phyloP scores from a whole-genome alignment of 768 basidiomycete genomes.

The Dioszegia crocea region DNA sequence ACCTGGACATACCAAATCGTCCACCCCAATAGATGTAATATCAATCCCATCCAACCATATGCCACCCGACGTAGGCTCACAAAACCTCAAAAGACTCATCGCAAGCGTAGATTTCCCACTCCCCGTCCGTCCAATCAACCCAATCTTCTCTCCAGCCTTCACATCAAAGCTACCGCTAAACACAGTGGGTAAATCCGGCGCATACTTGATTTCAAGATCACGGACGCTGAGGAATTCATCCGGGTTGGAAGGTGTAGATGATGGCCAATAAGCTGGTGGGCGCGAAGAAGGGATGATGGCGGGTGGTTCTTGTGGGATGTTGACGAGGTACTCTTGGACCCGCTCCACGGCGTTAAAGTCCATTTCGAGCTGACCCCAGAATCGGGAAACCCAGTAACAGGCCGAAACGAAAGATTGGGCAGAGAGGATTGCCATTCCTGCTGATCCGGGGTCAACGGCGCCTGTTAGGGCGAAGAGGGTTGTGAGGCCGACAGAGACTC shows the following conservation, averaged over 20 bases:
- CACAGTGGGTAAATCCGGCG: constrained; percentile 76
- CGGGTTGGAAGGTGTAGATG: constrained; percentile 57
- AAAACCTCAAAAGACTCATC: constrained; percentile 79
- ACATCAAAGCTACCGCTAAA: constrained; percentile 70
- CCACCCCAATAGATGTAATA: constrained; percentile 75
- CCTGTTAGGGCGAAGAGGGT: constrained; percentile 67
- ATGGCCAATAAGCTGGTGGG: constrained; percentile 91
- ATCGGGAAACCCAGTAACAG: constrained; percentile 48
- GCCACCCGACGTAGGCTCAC: constrained; percentile 69
- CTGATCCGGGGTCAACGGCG: constrained; percentile 52
- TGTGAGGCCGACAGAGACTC: constrained; percentile 66
- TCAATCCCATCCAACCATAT: constrained; percentile 86
- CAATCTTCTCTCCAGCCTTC: constrained; percentile 67
- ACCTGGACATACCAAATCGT: constrained; percentile 58
- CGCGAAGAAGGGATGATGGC: constrained; percentile 67
- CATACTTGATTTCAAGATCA: constrained; percentile 73
- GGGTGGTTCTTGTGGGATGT: constrained; percentile 78
- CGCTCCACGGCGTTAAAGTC: constrained; percentile 72
- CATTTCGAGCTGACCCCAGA: constrained; percentile 49
- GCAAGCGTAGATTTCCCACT: constrained; percentile 59
- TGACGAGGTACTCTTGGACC: constrained; percentile 78
- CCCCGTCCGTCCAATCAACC: constrained; percentile 75
- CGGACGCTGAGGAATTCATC: constrained; percentile 62
- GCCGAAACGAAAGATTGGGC: constrained; percentile 60
- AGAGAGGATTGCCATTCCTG: constrained; percentile 66